Conservation (phyloP, 129 eudicot genomes). For the Glebionis coronaria region DNA sequence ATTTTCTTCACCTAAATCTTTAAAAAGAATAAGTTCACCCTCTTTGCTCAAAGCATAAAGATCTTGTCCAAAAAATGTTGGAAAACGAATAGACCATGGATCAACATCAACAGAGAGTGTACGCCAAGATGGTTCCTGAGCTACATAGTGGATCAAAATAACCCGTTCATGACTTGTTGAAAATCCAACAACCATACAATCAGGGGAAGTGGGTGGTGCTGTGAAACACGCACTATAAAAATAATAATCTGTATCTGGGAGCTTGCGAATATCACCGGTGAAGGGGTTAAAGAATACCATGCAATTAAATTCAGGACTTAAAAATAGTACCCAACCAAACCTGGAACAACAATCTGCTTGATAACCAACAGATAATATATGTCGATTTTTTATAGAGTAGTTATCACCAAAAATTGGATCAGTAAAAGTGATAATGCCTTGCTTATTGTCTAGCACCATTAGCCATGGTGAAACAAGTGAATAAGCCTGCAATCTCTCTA, state of each 20-base stretch:
- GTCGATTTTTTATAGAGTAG: too few species aligned
- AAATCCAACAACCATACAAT: constrained; percentile 26
- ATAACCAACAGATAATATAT: too few species aligned
- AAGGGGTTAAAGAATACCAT: constrained; percentile 23
- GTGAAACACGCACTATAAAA: constrained; percentile 3
- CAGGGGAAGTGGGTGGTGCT: constrained; percentile 5
- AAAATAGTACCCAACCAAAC: background rate
- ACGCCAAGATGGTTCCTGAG: background rate
- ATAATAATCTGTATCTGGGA: background rate
- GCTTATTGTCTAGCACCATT: background rate
- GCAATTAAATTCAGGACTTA: background rate
- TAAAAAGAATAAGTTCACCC: background rate
- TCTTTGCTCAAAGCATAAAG: constrained; percentile 9
- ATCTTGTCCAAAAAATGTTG: background rate
- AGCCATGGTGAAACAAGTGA: constrained; percentile 21
- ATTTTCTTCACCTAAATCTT: background rate
- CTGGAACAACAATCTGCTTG: too few species aligned
- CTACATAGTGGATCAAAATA: background rate
- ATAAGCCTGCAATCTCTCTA: constrained; percentile 2
- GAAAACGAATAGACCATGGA: background rate
- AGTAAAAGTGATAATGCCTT: background rate
- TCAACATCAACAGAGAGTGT: background rate
- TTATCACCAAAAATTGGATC: constrained; percentile 17
- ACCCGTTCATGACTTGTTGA: background rate
- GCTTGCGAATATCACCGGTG: background rate